A percentile compares a stretch with the other conserved stretches of the same genome.
These are phyloP conservation scores for Hypoxylon rubiginosum DNA, from an alignment of 2,329 filamentous ascomycete genomes.

Conservation along the genomic window DNA sequence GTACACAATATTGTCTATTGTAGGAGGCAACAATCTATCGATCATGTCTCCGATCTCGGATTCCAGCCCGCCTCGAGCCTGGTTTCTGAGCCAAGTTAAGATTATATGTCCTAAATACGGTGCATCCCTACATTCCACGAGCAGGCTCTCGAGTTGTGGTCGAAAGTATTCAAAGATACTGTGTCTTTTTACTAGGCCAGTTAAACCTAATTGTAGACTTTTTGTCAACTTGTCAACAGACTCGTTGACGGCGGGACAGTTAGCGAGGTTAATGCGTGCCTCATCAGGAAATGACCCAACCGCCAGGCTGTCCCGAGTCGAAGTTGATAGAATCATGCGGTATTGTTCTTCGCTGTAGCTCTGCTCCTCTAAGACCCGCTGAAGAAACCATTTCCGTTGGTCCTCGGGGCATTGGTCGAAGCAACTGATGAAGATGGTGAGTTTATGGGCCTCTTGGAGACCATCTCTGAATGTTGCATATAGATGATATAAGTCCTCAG, in stretches of 20 bases:
- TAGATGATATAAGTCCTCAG: background rate
- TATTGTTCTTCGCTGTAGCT: slow-evolving; percentile 9
- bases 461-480: background rate
- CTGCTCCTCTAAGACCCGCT: slow-evolving; percentile 14
- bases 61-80: slow-evolving; percentile 2
- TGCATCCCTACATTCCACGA: background rate
- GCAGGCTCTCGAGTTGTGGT: slow-evolving; percentile 2
- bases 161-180: background rate
- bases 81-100: slow-evolving; percentile 9
- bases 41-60: background rate
- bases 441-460: background rate
- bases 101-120: slow-evolving; percentile 10
- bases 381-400: slow-evolving; percentile 19
- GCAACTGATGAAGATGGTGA: slow-evolving; percentile 24
- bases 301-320: background rate
- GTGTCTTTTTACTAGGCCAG: background rate
- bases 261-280: background rate
- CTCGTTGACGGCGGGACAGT: background rate
- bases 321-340: background rate
- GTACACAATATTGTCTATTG: background rate
- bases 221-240: background rate
- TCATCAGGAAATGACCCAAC: no score
- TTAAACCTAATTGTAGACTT: background rate
- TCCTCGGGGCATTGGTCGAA: slow-evolving; percentile 24
- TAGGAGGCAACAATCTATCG: background rate